phyloP scores from a whole-genome alignment of 2,329 filamentous ascomycete species.

The Sclerotinia subarctica region DNA sequence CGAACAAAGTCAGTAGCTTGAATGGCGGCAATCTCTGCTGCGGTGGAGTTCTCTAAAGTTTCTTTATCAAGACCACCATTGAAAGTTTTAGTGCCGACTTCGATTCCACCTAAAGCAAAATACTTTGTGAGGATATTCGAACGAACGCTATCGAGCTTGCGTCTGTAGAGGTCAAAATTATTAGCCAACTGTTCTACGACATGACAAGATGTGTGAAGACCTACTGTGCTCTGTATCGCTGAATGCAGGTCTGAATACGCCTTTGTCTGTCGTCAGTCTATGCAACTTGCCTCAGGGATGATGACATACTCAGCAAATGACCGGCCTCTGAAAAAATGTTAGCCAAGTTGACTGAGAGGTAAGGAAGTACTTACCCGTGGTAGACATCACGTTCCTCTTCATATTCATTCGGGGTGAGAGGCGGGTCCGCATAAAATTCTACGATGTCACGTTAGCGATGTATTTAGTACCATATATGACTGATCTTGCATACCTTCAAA shows the following conservation, averaged over 20 bases:
- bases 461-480: not conserved
- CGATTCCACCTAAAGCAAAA: conserved; percentile 78
- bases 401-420: conserved; percentile 67
- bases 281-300: conserved; percentile 4
- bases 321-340: conserved; percentile 42
- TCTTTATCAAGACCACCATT: conserved; percentile 55
- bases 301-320: conserved; percentile 55
- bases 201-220: not conserved
- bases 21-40: conserved; percentile 61
- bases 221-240: conserved; percentile 63
- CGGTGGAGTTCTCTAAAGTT: conserved; percentile 60
- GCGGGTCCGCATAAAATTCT: conserved; percentile 77
- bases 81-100: conserved; percentile 60
- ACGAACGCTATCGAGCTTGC: conserved; percentile 66
- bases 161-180: conserved; percentile 43
- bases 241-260: conserved; percentile 81
- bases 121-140: conserved; percentile 72
- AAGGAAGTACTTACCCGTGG: conserved; percentile 47
- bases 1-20: conserved; percentile 61
- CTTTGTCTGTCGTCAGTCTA: conserved; percentile 37
- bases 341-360: conserved; percentile 28
- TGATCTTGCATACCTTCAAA: conserved; percentile 57
- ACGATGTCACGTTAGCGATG: conserved; percentile 23
- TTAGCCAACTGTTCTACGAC: not conserved
- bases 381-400: conserved; percentile 69